Evolutionary conservation across 768 basidiomycete genomes (phyloP), one percentile per base, ranked within the genome.

Genomic region (Lentinula raphanica): DNA sequence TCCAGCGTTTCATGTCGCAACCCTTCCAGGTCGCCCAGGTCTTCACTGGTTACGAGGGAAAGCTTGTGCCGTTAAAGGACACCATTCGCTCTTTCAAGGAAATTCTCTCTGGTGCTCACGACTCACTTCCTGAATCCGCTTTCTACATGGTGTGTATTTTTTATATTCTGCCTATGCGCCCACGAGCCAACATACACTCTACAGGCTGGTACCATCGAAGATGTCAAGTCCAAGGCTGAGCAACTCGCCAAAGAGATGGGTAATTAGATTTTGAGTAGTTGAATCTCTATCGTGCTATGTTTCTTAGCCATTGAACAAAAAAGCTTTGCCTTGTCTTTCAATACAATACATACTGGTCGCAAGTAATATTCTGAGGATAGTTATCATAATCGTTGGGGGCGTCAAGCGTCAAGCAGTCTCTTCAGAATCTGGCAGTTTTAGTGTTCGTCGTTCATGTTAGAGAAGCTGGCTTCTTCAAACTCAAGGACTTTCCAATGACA

Each of bases 1-100:
- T 98, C 69, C 94, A 93, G 74, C 90, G 94, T 81, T 98, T 98
- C 92, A 98, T 99, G 97, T 98, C 94, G 65, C 95, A 99, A 79
- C 97, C 97, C 63, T 99, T 99, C 94, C 91, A 92, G 73, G 96
- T 98, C 73, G 97, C 95, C 58, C 94, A 98, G 80, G 94, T 97
- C 76, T 98, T 98, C 86, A 98, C 96, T 70, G 96, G 96, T 81
- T 95, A 92, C 69, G 95, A 97, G 81, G 97, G 96, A 71, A 92
- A 90, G 74, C 92, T 98, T 61, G 96, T 99, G 35, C 81, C 95
- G 13, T 79, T 99, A 64, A 98, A 98, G 82, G 95, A 98, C 72
- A 95, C 93, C 61, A 74, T 95, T 69, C 90, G 91, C 66, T 95
- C 96, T 40, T 98, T 98, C 89, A 94, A 89, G 84, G 94, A 97